phyloP scores from a whole-genome alignment of 2,329 filamentous ascomycete genomes.

The Dichotomopilus funicola region DNA sequence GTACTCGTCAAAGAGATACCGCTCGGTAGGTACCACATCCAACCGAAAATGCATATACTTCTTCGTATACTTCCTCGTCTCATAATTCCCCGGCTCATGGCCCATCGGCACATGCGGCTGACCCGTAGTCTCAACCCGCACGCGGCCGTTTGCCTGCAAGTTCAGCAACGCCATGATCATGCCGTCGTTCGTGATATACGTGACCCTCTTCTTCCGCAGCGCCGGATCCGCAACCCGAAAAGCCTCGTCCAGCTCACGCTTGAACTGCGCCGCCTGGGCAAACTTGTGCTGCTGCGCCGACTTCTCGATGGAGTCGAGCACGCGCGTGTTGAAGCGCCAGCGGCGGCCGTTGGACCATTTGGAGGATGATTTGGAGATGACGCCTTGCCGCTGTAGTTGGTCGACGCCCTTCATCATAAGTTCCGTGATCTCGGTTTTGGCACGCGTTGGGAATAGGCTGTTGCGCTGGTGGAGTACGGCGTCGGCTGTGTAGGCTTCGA shows the following conservation, averaged over 20 bases:
- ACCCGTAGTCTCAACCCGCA: slow-evolving; percentile 47
- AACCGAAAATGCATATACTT: slow-evolving; percentile 59
- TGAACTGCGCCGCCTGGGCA: slow-evolving; percentile 52
- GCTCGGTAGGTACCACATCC: slow-evolving; percentile 49
- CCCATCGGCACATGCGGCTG: slow-evolving; percentile 61
- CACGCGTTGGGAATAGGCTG: slow-evolving; percentile 35
- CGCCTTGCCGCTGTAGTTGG: slow-evolving; percentile 41
- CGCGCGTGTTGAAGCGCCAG: slow-evolving; percentile 56
- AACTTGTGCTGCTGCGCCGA: slow-evolving; percentile 49
- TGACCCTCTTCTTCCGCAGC: slow-evolving; percentile 33
- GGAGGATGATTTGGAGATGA: slow-evolving; percentile 56
- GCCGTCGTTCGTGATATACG: slow-evolving; percentile 56
- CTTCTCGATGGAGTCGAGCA: slow-evolving; percentile 51
- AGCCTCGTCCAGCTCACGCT: slow-evolving; percentile 49
- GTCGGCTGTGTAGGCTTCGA: slow-evolving; percentile 42
- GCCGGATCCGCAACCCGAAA: slow-evolving; percentile 38
- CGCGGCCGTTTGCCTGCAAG: slow-evolving; percentile 52
- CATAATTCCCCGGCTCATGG: slow-evolving; percentile 64
- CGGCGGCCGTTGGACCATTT: slow-evolving; percentile 53
- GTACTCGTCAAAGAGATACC: slow-evolving; percentile 50
- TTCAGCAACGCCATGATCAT: slow-evolving; percentile 62
- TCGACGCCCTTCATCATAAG: slow-evolving; percentile 44
- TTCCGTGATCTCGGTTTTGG: slow-evolving; percentile 35
- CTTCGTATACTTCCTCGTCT: slow-evolving; percentile 61
- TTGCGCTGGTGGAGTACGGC: slow-evolving; percentile 46